These are phyloP conservation scores for Cairneyella variabilis DNA, from an alignment of 495 filamentous ascomycete genomes.

Conservation along the genomic window DNA sequence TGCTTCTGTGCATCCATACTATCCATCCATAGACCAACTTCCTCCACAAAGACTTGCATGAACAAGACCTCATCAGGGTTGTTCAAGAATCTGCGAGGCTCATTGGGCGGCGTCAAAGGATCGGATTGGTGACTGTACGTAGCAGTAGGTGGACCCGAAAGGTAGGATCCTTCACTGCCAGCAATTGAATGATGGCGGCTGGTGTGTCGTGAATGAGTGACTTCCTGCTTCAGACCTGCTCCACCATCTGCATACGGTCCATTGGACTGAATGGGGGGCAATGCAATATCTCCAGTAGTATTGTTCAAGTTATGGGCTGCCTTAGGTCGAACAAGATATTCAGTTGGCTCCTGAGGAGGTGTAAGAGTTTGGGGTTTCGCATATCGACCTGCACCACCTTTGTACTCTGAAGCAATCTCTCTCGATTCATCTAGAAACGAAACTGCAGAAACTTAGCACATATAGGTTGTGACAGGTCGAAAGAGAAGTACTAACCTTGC, in stretches of 20 bases:
- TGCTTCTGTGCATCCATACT: conserved; percentile 83
- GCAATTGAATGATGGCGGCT: conserved; percentile 24
- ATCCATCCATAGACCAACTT: conserved; percentile 94
- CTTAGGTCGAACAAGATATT: conserved; percentile 20
- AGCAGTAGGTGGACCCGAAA: conserved; percentile 15
- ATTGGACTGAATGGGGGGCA: conserved; percentile 24
- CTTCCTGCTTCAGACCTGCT: conserved; percentile 13
- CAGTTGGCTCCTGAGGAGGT: conserved; percentile 21
- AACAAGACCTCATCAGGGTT: conserved; percentile 73
- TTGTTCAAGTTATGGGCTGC: conserved; percentile 2
- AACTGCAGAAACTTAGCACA: conserved; percentile 35
- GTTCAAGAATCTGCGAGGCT: conserved; percentile 56
- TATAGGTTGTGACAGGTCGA: neutral
- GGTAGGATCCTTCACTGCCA: conserved; percentile 14
- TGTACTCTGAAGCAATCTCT: conserved; percentile 87
- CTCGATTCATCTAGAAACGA: conserved; percentile 86
- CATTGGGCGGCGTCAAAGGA: conserved; percentile 46
- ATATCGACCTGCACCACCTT: conserved; percentile 76
- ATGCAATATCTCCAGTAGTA: conserved; percentile 12
- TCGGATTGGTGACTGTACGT: conserved; percentile 35
- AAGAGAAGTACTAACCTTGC: conserved; percentile 44
- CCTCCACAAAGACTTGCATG: conserved; percentile 88
- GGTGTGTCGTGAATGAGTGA: conserved; percentile 18
- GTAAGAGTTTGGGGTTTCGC: conserved; percentile 42
- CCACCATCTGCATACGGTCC: conserved; percentile 19